Percentiles rank a stretch among this genome's conserved stretches.
Evolutionary conservation across 208 protist species (phyloP).

Genomic region (Trypanosoma theileri): DNA sequence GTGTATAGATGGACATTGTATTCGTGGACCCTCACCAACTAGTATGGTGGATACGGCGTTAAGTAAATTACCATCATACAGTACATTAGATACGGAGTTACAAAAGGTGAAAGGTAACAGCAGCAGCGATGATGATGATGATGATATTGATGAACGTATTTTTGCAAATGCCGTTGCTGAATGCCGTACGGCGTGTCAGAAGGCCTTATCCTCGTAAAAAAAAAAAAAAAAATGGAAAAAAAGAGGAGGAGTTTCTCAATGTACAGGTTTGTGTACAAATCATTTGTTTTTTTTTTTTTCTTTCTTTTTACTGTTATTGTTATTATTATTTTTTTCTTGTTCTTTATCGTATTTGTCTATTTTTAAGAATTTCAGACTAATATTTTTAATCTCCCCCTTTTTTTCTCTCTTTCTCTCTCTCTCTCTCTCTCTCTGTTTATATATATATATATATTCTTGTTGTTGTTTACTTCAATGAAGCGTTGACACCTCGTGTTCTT

Average conservation of each 20-base stretch:
- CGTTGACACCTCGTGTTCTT: too few species aligned
- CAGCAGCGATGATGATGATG: background rate
- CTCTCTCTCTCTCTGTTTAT: too few species aligned
- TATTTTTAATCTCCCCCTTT: background rate
- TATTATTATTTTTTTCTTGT: conserved; percentile 8
- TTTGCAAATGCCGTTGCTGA: conserved; percentile 27
- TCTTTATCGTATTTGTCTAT: background rate
- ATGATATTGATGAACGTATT: conserved; percentile 22
- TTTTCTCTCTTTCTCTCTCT: too few species aligned
- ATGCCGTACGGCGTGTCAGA: conserved; percentile 19
- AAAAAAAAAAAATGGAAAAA: background rate
- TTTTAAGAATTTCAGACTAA: background rate
- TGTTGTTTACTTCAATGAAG: background rate
- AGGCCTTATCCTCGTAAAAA: conserved; percentile 4
- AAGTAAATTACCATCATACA: background rate
- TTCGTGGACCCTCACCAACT: background rate
- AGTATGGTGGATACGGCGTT: conserved; percentile 1
- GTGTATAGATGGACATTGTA: conserved; percentile 58
- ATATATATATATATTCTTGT: background rate
- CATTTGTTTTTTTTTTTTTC: background rate
- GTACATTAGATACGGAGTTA: background rate
- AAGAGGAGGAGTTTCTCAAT: background rate
- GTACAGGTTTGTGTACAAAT: background rate
- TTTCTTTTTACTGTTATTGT: background rate
- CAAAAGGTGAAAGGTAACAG: background rate